Evolutionary conservation across 352 stramenopile genomes (phyloP).

Genomic region (Pythium aquatile): DNA sequence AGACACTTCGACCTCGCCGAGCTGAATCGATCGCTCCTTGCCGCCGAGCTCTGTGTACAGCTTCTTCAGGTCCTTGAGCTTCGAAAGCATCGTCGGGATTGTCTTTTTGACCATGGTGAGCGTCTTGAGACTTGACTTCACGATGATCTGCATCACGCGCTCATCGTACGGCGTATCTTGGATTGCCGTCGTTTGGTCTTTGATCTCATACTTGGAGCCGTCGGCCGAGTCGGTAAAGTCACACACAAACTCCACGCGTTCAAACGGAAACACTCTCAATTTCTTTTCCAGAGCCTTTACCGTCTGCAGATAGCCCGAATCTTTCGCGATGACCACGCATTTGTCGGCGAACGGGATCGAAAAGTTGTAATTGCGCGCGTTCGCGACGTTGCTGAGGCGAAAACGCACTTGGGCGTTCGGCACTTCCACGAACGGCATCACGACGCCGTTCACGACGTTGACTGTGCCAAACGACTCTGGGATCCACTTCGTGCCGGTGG

Average conservation of each 20-base stretch:
- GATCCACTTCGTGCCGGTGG: constrained; percentile 46
- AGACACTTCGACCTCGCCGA: constrained; percentile 55
- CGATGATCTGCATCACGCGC: constrained; percentile 49
- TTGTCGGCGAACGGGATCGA: constrained; percentile 61
- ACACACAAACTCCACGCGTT: constrained; percentile 58
- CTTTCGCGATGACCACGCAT: constrained; percentile 57
- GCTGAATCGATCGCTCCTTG: constrained; percentile 48
- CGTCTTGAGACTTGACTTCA: constrained; percentile 39
- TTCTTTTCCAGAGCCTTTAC: constrained; percentile 26
- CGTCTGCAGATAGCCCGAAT: constrained; percentile 58
- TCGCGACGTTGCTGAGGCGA: constrained; percentile 55
- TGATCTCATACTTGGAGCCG: constrained; percentile 45
- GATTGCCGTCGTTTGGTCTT: constrained; percentile 38
- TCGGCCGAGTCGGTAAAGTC: constrained; percentile 47
- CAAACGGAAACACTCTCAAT: constrained; percentile 53
- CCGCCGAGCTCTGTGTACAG: constrained; percentile 47
- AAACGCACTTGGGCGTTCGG: constrained; percentile 60
- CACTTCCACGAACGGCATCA: constrained; percentile 69
- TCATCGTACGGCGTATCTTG: constrained; percentile 52
- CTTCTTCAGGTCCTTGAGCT: constrained; percentile 54
- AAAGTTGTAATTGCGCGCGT: constrained; percentile 75
- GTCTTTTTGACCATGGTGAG: constrained; percentile 31
- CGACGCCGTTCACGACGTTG: constrained; percentile 65
- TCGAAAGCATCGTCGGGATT: constrained; percentile 38
- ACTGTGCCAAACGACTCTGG: constrained; percentile 61